Conservation (phyloP, 257 asterid genomes). For the Solanum arcanum region DNA sequence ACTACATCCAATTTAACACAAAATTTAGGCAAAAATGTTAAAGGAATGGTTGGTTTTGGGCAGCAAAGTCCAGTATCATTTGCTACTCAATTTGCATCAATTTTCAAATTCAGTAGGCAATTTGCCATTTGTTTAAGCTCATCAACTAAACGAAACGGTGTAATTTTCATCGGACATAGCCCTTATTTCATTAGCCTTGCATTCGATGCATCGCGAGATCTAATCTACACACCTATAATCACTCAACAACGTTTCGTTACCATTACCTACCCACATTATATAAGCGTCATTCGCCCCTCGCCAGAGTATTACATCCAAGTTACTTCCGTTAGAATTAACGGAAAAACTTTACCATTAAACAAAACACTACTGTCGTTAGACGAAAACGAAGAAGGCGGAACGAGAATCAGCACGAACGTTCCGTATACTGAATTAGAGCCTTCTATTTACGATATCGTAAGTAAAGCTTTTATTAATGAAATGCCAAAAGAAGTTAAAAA, state of each 20-base stretch:
- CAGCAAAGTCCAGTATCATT: background rate
- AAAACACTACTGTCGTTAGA: background rate
- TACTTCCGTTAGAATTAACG: background rate
- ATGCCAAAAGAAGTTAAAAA: background rate
- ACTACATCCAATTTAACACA: background rate
- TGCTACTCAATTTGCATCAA: background rate
- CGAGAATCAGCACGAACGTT: background rate
- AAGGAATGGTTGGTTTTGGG: slow-evolving; percentile 11
- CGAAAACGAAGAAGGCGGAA: background rate
- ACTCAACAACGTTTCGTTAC: background rate
- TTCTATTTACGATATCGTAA: background rate
- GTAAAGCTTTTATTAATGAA: background rate
- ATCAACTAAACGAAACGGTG: background rate
- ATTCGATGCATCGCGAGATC: background rate
- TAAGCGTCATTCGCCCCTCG: background rate
- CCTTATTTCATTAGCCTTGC: slow-evolving; percentile 1
- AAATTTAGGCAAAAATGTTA: background rate
- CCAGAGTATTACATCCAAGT: background rate
- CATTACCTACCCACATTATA: background rate
- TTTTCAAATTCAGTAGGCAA: background rate
- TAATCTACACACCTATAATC: background rate
- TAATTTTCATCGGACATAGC: slow-evolving; percentile 8
- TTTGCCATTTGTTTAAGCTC: slow-evolving; percentile 3
- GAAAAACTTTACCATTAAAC: background rate
- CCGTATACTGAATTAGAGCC: background rate